Evolutionary conservation across 1,139 yeast genomes (phyloP), one percentile per base, ranked within the genome.

Genomic region (Yamadazyma mexicana): DNA sequence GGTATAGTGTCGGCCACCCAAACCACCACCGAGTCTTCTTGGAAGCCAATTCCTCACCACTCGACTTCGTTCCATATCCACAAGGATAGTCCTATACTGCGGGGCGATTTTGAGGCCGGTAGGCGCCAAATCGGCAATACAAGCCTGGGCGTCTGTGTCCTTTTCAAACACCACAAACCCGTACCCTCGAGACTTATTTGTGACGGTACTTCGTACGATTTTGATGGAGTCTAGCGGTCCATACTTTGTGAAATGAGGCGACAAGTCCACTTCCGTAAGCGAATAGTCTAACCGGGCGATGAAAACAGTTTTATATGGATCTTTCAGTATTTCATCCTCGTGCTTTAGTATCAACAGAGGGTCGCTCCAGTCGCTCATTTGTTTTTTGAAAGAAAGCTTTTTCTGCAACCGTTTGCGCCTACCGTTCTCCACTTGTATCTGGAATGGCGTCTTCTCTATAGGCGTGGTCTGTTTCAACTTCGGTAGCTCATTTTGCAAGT

Each of bases 21-120:
- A 69, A 0, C 86, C 86, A 27, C 86, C 86, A 17, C 85, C 86
- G 12, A 80, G 56, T 39, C 86, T 61, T 56, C 91, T 62, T 0
- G 98, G 98, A 44, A 75, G 77, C 95, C 96, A 92, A 47, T 74
- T 75, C 43, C 85, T 75, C 11, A 81, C 79, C 0, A 85, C 64
- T 26, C 97, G 65, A 1, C 95, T 95, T 40, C 97, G 67, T 55
- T 89, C 98, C 22, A 83, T 80, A 58, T 92, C 98, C 1, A 86
- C 88, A 17, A 88, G 61, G 3, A 85, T 70, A 5, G 74, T 66
- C 33, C 89, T 64, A 6, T 72, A 42, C n/a, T 45, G 47, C 1
- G 51, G 48, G 1, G 52, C 55, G 4, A 68, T 50, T 31, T 61
- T 61, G n/a, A 71, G 41, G 0, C 77, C 77, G 18, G 78, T 58